Evolutionary conservation across 768 basidiomycete species (phyloP), one percentile per base, ranked within the genome.

Genomic region (Trichaptum fuscoviolaceum): DNA sequence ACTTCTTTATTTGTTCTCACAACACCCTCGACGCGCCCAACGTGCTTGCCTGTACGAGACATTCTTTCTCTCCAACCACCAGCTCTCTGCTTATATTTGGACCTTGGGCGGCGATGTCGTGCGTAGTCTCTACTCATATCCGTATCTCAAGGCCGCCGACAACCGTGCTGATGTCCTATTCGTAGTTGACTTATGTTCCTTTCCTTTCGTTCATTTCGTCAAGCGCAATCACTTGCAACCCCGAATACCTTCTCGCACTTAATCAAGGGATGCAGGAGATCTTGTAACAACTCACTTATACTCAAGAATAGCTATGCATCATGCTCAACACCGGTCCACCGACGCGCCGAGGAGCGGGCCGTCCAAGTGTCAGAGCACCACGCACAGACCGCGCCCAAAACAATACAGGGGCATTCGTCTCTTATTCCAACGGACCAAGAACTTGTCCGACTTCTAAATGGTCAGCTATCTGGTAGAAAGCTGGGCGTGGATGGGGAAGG

Each of bases 161-260:
- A 52, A 52, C 42, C 42, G 42, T 52, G 42, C 42, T 52, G 10
- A 52, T 52, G 42, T 20, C 42, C 42, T 52, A 20, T 52, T 52
- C 62, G 35, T 69, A 85, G 88, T 79, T 90, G 82, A 90, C 87
- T 84, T 87, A 90, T 90, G 88, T 88, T 82, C 79, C 81, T 86
- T 85, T 87, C 88, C 83, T 87, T 86, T 78, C 83, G 78, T 78
- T 77, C 82, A 77, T 75, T 83, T 72, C 77, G 79, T 70, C 80
- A 80, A 83, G 78, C 79, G 76, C 78, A 80, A 76, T 73, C 78
- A 71, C 74, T 72, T 65, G 77, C 75, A 70, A 52, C 6, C 42
- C 20, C 42, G 42, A 52, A 52, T 12, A 52, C 42, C 42, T 52
- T 52, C 42, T 52, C 42, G 42, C 42, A 52, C 15, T 12, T 12